Evolutionary conservation across 306 rosid genomes (phyloP), one percentile per base, ranked within the genome.

Genomic region (Quillaja saponaria): DNA sequence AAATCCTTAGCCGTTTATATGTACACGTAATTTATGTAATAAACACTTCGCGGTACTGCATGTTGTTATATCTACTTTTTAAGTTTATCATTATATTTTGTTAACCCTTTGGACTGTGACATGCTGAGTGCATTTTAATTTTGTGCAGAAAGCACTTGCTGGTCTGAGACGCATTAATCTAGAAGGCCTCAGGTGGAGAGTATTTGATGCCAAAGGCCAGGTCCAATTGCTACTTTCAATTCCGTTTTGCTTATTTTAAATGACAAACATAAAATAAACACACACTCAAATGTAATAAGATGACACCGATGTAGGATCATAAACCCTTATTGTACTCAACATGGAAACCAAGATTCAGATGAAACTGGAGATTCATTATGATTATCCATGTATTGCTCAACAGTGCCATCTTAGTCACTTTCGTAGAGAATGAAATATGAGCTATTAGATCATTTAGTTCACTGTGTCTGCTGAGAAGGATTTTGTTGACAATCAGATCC

Each of bases 161-260:
- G 98, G 96, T 28, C 75, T 88, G 68, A 81, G 71, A 41, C 96
- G 98, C 39, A 92, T 92, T 56, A 76, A 84, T 72, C 89, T 92
- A 7, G 98, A 88, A 0, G 98, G 96, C 53, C 80, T 92, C 58
- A 72, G 95, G 14, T 92, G 95, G 98, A 83, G 85, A 68, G 95
- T 92, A 49, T 91, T 92, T 16, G 96, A 88, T 66, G 98, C 96
- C 41, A 86, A 88, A 72, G 96, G 82, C 71, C 96, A 86, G 92
- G 97, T 91, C n/a, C 45, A 5, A 8, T 14, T 46, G 21, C 20
- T 10, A 4, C 6, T 25, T 2, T 4, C 31, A 25, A 57, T 51
- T 48, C 54, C 31, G 34, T 61, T 19, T 20, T 55, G 9, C 21
- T 40, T 61, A 17, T 45, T 34, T 49, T 34, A 34, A 61, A 18